Percentiles rank a stretch among this genome's conserved stretches.
These are phyloP conservation scores for Petunia hybrid DNA, from an alignment of 305 asterid genomes.

Conservation along the genomic window DNA sequence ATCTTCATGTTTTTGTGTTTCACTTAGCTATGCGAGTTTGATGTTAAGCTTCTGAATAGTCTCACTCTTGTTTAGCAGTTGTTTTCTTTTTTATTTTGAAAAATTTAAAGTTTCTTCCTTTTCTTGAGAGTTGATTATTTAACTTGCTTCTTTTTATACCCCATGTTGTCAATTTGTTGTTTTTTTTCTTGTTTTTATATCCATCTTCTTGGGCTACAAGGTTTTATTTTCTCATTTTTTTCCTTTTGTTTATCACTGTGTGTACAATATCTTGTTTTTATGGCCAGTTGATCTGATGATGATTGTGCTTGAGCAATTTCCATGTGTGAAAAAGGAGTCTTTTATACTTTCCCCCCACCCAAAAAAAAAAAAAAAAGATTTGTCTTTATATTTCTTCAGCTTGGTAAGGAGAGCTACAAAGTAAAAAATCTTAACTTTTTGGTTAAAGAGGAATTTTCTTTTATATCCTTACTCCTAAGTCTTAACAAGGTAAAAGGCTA, in stretches of 20 bases:
- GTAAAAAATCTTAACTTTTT: not conserved
- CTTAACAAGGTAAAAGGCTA: not conserved
- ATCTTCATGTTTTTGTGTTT: not conserved
- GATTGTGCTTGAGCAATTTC: not conserved
- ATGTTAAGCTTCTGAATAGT: not conserved
- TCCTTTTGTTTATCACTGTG: not conserved
- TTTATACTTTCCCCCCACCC: not conserved
- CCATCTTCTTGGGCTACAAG: not conserved
- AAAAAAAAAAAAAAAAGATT: not conserved
- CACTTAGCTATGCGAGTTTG: not conserved
- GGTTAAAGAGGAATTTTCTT: not conserved
- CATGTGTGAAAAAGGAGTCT: not conserved
- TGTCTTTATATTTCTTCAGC: constrained; percentile 15
- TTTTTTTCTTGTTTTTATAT: not conserved
- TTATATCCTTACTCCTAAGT: not conserved
- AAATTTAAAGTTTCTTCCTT: not conserved
- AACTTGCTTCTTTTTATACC: constrained; percentile 19
- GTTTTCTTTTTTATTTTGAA: no score
- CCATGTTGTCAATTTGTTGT: not conserved
- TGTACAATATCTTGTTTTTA: not conserved
- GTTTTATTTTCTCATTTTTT: not conserved
- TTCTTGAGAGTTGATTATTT: constrained; percentile 20
- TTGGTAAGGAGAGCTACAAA: not conserved
- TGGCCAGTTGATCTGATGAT: not conserved
- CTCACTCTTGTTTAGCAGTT: not conserved